These are phyloP conservation scores for Chondrus crispus DNA, from an alignment of 23 red algal genomes.

Conservation along the genomic window DNA sequence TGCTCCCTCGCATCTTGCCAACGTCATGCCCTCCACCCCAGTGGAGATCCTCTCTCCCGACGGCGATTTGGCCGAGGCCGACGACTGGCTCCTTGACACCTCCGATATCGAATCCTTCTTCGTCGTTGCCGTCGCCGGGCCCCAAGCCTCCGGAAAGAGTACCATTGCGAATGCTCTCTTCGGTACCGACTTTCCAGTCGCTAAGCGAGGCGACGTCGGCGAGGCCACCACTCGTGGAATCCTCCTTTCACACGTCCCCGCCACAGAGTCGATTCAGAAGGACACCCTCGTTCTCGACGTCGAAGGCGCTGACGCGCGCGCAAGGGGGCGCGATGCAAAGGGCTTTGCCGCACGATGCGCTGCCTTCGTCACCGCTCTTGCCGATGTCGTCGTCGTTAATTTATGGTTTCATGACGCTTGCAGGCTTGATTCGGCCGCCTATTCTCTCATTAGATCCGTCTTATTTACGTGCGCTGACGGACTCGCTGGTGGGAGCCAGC, in stretches of 20 bases:
- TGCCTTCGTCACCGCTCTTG: conserved; percentile 64
- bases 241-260: conserved; percentile 16
- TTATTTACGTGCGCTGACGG: conserved; percentile 22
- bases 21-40: not conserved
- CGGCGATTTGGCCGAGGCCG: conserved; percentile 27
- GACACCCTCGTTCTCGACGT: conserved; percentile 83
- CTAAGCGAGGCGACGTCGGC: conserved; percentile 34
- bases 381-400: conserved; percentile 90
- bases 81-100: conserved; percentile 17
- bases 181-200: conserved; percentile 67
- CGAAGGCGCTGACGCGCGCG: conserved; percentile 90
- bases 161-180: conserved; percentile 84
- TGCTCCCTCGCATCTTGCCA: not conserved
- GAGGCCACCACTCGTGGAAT: conserved; percentile 77
- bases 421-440: conserved; percentile 63
- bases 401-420: conserved; percentile 89
- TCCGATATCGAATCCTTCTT: conserved; percentile 21
- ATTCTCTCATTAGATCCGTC: conserved; percentile 56
- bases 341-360: conserved; percentile 61
- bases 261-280: conserved; percentile 7
- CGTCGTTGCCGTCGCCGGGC: conserved; percentile 70
- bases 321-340: conserved; percentile 62
- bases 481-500: conserved; percentile 6
- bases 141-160: conserved; percentile 80
- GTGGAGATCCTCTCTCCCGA: conserved; percentile 30